Base-by-base conservation (phyloP, 441 rosid genomes). In the Erysimum cheiri region DNA sequence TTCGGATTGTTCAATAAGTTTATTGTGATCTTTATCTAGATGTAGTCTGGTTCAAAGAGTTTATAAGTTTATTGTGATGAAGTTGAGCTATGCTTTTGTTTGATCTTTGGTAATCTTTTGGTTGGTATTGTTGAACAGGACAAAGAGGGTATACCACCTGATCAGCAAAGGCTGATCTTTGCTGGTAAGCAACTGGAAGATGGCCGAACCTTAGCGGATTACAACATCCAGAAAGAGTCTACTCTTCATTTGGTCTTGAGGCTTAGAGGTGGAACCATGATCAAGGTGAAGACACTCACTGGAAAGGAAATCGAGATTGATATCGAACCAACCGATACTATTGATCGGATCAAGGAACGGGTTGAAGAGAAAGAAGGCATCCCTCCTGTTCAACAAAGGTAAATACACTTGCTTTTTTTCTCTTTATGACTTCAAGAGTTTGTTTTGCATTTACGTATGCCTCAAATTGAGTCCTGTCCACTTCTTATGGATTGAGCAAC, bases 341-440 rank as follows among this genome's bases (percentile, higher is more conserved):
- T 94, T 58, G 97, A 94, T 33, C 84, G 98, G n/a, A 88, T 94
- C 74, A 94, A 94, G 84, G 98, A 94, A 74, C 86, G 96, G 0
- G 97, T 94, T 13, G 98, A 91, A 78, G 98, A 94, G 84, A 91
- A 94, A 81, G 96, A 93, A 81, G 98, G 98, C 57, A 94, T 94
- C 74, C 98, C 98, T 71, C 98, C 96, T 7, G 96, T 94, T 37
- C 98, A 93, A 81, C 98, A 93, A 78, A 88, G 98, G 97, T 89
- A 43, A 10, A 13, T 3, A 33, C 37, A 72, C 46, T 40, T 17
- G 0, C 55, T 60, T 44, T n/a, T 0, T 36, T 49, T n/a, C 32
- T 32, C 32, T 32, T 49, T 12, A 19, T 44, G 36, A 32, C 35
- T 56, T 56, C 15, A 43, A 14, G 8, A 3, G 5, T 19, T 24